Base-by-base conservation (phyloP, 192 early-diverging fungal species). In the Powellomyces hirtus region DNA sequence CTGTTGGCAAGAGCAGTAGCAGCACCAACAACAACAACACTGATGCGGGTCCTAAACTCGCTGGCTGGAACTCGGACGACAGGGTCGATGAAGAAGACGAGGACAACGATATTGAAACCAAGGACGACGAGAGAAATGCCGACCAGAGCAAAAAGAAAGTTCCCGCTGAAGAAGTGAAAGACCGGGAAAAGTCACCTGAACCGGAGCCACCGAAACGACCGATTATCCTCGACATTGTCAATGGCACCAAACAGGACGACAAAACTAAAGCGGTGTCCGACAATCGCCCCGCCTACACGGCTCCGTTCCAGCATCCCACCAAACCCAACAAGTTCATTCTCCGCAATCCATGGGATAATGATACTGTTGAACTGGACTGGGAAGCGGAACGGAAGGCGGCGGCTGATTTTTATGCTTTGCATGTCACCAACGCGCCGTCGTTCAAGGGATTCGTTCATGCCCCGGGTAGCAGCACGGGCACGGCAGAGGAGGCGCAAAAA, bases 311-410 rank as follows among this genome's bases (percentile, higher is more conserved):
- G 38, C 40, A 69, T 33, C 67, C 67, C 13, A 60, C 55, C 18
- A 58, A 69, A 18, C 68, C 68, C 0, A 0, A 27, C 44, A 71
- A 71, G 52, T 22, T 63, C 11, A 36, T 63, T 14, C 50, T 71
- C 6, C 59, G 59, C 26, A 71, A 71, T 44, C 68, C 68, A 14
- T 71, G 68, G 68, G 68, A 71, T 29, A 27, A 14, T 22, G 60
- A 62, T n/a, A 40, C 35, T 2, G 59, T 42, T 27, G 38, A 55
- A 10, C 38, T 71, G 27, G 68, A 62, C 50, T n/a, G 40, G 22
- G 68, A 62, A 29, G 59, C 18, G 16, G 68, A 71, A 13, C 24
- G 27, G 18, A 30, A 35, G 1, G 68, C 59, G 8, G 68, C 60
- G 2, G 31, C 26, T n/a, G 60, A 46, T 33, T 71, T 71, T 52